phyloP scores from a whole-genome alignment of 2,329 filamentous ascomycete species.

The Zalaria obscura region DNA sequence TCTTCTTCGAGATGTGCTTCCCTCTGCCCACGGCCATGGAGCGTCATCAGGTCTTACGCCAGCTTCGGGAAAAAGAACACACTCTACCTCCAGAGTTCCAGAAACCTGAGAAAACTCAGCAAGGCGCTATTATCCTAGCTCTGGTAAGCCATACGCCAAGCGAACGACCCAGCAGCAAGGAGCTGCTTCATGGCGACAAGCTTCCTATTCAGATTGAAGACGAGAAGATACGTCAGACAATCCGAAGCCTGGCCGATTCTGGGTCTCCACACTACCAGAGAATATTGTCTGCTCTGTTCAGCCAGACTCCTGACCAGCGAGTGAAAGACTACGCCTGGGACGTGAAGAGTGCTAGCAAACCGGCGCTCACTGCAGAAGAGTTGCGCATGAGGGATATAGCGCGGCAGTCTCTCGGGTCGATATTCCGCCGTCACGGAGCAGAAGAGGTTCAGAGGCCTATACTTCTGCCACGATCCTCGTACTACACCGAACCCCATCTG shows the following conservation, averaged over 20 bases:
- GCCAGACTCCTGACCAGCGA: slow-evolving; percentile 53
- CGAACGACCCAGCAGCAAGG: slow-evolving; percentile 66
- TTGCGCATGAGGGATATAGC: slow-evolving; percentile 33
- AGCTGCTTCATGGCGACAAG: slow-evolving; percentile 73
- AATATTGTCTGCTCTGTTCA: slow-evolving; percentile 75
- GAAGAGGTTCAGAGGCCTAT: slow-evolving; percentile 62
- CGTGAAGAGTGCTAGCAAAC: slow-evolving; percentile 15
- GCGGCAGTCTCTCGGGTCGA: slow-evolving; percentile 56
- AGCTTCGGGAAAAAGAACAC: slow-evolving; percentile 53
- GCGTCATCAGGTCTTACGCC: slow-evolving; percentile 49
- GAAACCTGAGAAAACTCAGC: slow-evolving; percentile 49
- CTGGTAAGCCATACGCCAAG: slow-evolving; percentile 72
- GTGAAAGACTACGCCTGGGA: slow-evolving; percentile 55
- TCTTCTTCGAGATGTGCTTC: slow-evolving; percentile 95
- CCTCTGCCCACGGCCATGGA: slow-evolving; percentile 49
- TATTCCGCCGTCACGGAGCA: slow-evolving; percentile 83
- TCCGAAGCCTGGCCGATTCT: slow-evolving; percentile 68
- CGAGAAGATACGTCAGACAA: slow-evolving; percentile 71
- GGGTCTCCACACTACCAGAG: slow-evolving; percentile 81
- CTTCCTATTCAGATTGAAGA: slow-evolving; percentile 86
- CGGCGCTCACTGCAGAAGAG: slow-evolving; percentile 8
- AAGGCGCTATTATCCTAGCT: slow-evolving; percentile 65
- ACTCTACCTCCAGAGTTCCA: slow-evolving; percentile 61
- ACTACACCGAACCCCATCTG: slow-evolving; percentile 56
- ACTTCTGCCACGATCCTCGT: slow-evolving; percentile 67